Conservation (phyloP, 306 rosid species). For the Acacia confusa region DNA sequence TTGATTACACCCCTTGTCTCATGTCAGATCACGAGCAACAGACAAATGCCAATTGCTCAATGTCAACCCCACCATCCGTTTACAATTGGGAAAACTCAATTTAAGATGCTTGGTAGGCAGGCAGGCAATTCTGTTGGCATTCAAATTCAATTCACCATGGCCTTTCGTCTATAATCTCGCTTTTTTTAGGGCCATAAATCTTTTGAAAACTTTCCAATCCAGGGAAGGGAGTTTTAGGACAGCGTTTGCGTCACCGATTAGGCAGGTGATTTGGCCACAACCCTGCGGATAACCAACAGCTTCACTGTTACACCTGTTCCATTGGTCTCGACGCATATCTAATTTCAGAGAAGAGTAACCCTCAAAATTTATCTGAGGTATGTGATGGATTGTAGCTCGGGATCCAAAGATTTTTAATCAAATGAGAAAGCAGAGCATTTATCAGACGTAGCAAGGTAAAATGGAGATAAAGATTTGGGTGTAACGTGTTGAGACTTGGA, state of each 20-base stretch:
- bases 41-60: background rate
- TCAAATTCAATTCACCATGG: background rate
- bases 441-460: background rate
- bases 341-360: too few species aligned
- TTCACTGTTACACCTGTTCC: too few species aligned
- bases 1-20: background rate
- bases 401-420: background rate
- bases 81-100: background rate
- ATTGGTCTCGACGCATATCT: too few species aligned
- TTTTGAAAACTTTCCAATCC: too few species aligned
- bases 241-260: background rate
- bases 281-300: too few species aligned
- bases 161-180: background rate
- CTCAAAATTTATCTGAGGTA: background rate
- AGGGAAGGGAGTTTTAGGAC: too few species aligned
- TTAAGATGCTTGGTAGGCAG: too few species aligned
- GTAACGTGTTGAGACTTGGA: background rate
- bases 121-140: background rate
- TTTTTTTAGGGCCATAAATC: background rate
- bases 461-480: background rate
- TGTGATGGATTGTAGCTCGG: background rate
- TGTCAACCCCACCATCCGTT: background rate
- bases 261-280: background rate
- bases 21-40: background rate
- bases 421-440: background rate